Conservation (phyloP, 768 basidiomycete species). For the Russula sp. region DNA sequence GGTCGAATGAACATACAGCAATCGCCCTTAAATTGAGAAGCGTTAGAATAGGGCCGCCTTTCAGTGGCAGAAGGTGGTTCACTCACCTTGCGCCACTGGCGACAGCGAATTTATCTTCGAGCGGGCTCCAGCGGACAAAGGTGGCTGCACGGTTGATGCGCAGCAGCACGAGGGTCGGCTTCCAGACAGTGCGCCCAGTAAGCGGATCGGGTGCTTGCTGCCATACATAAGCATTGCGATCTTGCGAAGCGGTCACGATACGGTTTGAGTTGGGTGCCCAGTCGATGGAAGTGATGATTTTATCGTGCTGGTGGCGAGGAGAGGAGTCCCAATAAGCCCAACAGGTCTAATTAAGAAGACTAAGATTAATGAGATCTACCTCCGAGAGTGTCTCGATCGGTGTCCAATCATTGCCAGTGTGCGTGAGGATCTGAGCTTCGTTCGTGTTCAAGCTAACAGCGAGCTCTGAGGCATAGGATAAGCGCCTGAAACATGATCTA, state of each 20-base stretch:
- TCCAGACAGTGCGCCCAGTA: conserved; percentile 75
- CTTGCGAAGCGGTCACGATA: conserved; percentile 98
- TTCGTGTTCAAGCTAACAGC: conserved; percentile 88
- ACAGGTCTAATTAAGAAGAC: background rate
- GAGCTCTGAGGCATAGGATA: conserved; percentile 51
- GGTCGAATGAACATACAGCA: conserved; percentile 93
- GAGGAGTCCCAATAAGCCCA: background rate
- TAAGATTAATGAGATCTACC: conserved; percentile 40
- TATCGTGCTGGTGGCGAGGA: conserved; percentile 71
- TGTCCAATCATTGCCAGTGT: conserved; percentile 62
- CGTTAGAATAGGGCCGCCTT: background rate
- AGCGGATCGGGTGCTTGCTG: conserved; percentile 68
- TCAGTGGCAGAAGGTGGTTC: background rate
- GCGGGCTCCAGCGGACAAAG: conserved; percentile 91
- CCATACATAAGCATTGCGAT: conserved; percentile 99
- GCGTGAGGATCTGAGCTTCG: conserved; percentile 76
- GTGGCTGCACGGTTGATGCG: conserved; percentile 96
- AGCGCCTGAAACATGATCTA: conserved; percentile 13
- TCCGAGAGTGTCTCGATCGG: conserved; percentile 75
- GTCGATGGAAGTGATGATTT: conserved; percentile 94
- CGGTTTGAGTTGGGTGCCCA: conserved; percentile 97
- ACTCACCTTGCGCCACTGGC: conserved; percentile 88
- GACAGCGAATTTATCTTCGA: conserved; percentile 98
- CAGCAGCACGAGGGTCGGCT: conserved; percentile 92
- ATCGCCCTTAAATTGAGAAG: conserved; percentile 60